Conservation (phyloP, 1,139 yeast genomes). For the Chernovozyma sophiae-reginae region DNA sequence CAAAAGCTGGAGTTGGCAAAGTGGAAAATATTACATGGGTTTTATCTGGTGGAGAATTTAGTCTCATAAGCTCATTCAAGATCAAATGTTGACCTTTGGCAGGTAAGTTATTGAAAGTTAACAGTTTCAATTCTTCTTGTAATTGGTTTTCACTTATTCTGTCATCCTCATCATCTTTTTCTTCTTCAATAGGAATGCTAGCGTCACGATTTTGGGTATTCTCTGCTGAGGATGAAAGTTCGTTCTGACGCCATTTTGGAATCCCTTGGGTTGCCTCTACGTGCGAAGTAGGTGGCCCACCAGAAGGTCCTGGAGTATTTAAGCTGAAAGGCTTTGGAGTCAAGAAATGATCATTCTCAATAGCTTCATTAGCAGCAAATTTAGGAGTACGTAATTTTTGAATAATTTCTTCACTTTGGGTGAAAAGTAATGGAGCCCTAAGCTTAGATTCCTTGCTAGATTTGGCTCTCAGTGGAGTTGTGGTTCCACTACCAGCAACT, state of each 20-base stretch:
- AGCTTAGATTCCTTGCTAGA: slow-evolving; percentile 1
- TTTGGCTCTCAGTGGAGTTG: slow-evolving; percentile 4
- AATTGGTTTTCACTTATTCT: slow-evolving; percentile 33
- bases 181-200: not conserved
- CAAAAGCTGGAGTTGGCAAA: slow-evolving; percentile 80
- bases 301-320: not conserved
- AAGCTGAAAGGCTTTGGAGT: not conserved
- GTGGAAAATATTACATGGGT: slow-evolving; percentile 82
- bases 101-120: slow-evolving; percentile 78
- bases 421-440: slow-evolving; percentile 17
- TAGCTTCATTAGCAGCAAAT: slow-evolving; percentile 30
- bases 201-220: not conserved
- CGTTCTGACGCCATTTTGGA: not conserved
- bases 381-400: slow-evolving; percentile 36
- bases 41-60: slow-evolving; percentile 49
- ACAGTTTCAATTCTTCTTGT: slow-evolving; percentile 37
- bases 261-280: not conserved
- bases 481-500: slow-evolving; percentile 2
- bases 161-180: slow-evolving; percentile 8
- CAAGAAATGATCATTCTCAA: slow-evolving; percentile 9
- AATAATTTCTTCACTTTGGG: slow-evolving; percentile 36
- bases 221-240: not conserved
- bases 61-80: slow-evolving; percentile 75
- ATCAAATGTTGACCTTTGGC: slow-evolving; percentile 89
- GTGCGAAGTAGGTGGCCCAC: not conserved